Percentiles rank a stretch among this genome's conserved stretches.
Evolutionary conservation across 1,284 basidiomycete genomes (phyloP).

Genomic region (Volvariella surrecta): DNA sequence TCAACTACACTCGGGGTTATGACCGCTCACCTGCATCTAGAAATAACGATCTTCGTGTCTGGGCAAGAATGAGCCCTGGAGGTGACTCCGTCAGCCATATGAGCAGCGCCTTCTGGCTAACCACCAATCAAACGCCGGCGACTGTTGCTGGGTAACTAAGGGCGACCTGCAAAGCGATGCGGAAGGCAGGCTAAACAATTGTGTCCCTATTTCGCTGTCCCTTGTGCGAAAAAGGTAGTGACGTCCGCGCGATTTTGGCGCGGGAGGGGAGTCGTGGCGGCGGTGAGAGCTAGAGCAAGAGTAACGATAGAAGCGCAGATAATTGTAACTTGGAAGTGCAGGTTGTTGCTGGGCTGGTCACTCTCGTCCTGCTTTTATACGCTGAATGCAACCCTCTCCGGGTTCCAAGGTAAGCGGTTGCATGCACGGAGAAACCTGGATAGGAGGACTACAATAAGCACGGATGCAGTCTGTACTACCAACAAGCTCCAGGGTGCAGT

Average conservation of each 20-base stretch:
- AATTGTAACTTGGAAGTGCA: no score
- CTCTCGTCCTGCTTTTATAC: no score
- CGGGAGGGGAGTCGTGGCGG: slow-evolving; percentile 9
- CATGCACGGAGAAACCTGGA: no score
- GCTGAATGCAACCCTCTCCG: no score
- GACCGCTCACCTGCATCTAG: slow-evolving; percentile 21
- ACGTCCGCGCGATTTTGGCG: slow-evolving; percentile 19
- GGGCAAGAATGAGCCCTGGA: slow-evolving; percentile 23
- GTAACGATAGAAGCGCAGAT: no score
- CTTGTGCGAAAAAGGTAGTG: slow-evolving; percentile 23
- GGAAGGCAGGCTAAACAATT: slow-evolving; percentile 24
- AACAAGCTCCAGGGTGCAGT: no score
- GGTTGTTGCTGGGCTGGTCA: no score
- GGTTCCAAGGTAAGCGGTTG: no score
- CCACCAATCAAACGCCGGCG: slow-evolving; percentile 26
- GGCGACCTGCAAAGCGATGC: slow-evolving; percentile 16
- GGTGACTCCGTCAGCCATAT: slow-evolving; percentile 24
- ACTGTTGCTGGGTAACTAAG: slow-evolving; percentile 24
- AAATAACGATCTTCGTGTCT: slow-evolving; percentile 24
- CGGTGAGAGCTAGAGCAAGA: slow-evolving; percentile 10
- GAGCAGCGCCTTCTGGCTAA: slow-evolving; percentile 21
- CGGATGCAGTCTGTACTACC: no score
- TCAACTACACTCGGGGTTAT: neutral
- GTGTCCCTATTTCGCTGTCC: slow-evolving; percentile 18
- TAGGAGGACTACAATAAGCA: no score